A percentile compares a stretch with the other conserved stretches of the same genome.
Conservation (phyloP, 768 basidiomycete genomes). For the Trametes coccinea region DNA sequence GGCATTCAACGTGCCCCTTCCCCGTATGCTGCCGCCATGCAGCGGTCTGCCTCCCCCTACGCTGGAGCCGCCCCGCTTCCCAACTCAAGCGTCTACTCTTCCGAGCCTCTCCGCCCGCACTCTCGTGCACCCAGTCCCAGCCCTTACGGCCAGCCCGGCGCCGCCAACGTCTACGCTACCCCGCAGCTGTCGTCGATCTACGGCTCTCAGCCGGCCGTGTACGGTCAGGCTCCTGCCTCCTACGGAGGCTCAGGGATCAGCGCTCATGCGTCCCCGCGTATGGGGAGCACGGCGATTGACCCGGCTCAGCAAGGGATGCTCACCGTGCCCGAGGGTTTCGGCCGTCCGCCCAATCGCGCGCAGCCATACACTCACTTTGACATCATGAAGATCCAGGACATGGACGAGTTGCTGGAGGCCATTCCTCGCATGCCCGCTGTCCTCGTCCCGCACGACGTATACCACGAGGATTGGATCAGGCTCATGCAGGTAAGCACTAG, state of each 20-base stretch:
- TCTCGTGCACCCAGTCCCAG: slow-evolving; percentile 55
- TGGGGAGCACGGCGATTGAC: slow-evolving; percentile 13
- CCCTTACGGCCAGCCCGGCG: slow-evolving; percentile 38
- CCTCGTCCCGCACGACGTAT: slow-evolving; percentile 74
- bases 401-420: slow-evolving; percentile 70
- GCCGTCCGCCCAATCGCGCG: slow-evolving; percentile 66
- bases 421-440: slow-evolving; percentile 73
- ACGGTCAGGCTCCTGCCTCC: slow-evolving; percentile 2
- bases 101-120: slow-evolving; percentile 42
- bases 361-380: slow-evolving; percentile 71
- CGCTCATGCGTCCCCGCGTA: slow-evolving; percentile 18
- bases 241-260: slow-evolving; percentile 16
- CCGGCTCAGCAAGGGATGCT: slow-evolving; percentile 29
- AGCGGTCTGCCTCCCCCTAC: slow-evolving; percentile 26
- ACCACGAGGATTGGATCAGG: slow-evolving; percentile 76
- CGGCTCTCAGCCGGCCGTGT: slow-evolving; percentile 16
- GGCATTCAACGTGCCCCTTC: slow-evolving; percentile 29
- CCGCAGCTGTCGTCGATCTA: slow-evolving; percentile 13
- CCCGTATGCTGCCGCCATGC: slow-evolving; percentile 29
- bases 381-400: slow-evolving; percentile 68
- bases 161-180: slow-evolving; percentile 20
- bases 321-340: slow-evolving; percentile 68
- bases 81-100: slow-evolving; percentile 48
- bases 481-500: slow-evolving; percentile 63
- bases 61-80: slow-evolving; percentile 23